Base-by-base conservation (phyloP, 306 rosid species). In the Castanospermum australe region DNA sequence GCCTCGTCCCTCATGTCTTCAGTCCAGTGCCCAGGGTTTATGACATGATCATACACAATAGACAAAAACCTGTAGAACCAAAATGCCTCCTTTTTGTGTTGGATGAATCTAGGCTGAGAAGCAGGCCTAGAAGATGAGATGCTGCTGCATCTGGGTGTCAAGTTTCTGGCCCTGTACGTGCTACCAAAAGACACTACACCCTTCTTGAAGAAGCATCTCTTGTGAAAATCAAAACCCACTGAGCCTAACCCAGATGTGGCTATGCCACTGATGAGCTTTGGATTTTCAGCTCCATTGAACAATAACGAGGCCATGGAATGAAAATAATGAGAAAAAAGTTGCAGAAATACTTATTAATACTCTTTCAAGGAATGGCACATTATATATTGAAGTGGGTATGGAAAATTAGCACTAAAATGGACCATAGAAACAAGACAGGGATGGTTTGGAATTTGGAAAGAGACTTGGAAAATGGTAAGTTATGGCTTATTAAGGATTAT, bases 1-100 rank as follows among this genome's bases (percentile, higher is more conserved):
- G 98, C 96, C 1, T 94, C 93, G 24, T 92, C 98, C 61, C 97
- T 89, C 97, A 92, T 94, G 64, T 92, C 98, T 83, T 92, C 97
- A 13, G 94, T 94, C 97, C 98, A 94, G 32, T 86, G 98, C 5
- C 96, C 94, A 14, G 92, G 96, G 76, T 94, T 94, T 77, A 94
- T 88, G 38, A 89, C 30, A 72, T 92, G 96, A 73, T 94, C 97
- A 71, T 92, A 89, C 15, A 92, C 93, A 51, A 92, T 86, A 2
- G 98, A 90, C 22, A 94, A 83, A 56, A 94, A 90, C 86, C 90
- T 84, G 71, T 88, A 92, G 76, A 94, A 92, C 97, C 96, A 94
- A 71, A 94, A 92, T 21, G 96, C 97, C 77, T 94, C 94, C 39
- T 88, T 85, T 79, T 92, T 92, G 86, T 94, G 90, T 51, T 92